These are phyloP conservation scores for Neocallimastix lanati DNA, from an alignment of 192 early-diverging fungal genomes.

Conservation along the genomic window DNA sequence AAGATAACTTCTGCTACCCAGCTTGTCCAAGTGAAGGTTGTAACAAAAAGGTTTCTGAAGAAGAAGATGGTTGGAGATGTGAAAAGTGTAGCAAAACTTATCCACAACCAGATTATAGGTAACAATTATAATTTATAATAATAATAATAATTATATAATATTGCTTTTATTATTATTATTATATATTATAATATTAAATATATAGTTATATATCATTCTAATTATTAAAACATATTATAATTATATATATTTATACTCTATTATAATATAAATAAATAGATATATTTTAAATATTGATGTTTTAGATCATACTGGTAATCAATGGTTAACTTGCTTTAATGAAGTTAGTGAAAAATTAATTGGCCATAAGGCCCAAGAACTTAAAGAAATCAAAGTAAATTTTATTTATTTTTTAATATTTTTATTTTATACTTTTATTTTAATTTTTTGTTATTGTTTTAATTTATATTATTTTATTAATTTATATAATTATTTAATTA, in stretches of 20 bases:
- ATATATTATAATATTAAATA: too few relatives aligned
- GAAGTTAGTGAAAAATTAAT: slow-evolving; percentile 51
- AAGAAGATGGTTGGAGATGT: slow-evolving; percentile 61
- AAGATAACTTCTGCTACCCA: slow-evolving; percentile 57
- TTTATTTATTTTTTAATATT: too few relatives aligned
- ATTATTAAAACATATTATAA: too few relatives aligned
- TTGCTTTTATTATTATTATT: too few relatives aligned
- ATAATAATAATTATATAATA: too few relatives aligned
- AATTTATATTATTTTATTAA: too few relatives aligned
- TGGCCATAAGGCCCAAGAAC: slow-evolving; percentile 47
- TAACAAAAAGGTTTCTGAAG: slow-evolving; percentile 75
- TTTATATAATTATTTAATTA: too few relatives aligned
- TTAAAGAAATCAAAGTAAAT: slow-evolving; percentile 36
- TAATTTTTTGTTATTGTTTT: too few relatives aligned
- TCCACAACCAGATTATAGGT: slow-evolving; percentile 60
- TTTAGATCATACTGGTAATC: slow-evolving; percentile 58
- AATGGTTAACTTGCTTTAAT: slow-evolving; percentile 75
- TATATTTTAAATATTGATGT: slow-evolving; percentile 54
- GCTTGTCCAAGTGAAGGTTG: slow-evolving; percentile 62
- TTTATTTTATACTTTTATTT: too few relatives aligned
- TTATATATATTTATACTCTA: too few relatives aligned
- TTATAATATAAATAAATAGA: too few relatives aligned
- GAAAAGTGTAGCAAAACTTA: slow-evolving; percentile 67
- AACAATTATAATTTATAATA: not conserved
- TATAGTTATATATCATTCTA: too few relatives aligned